These are phyloP conservation scores for Colletotrichum karsti DNA, from an alignment of 2,329 filamentous ascomycete genomes.

Conservation along the genomic window DNA sequence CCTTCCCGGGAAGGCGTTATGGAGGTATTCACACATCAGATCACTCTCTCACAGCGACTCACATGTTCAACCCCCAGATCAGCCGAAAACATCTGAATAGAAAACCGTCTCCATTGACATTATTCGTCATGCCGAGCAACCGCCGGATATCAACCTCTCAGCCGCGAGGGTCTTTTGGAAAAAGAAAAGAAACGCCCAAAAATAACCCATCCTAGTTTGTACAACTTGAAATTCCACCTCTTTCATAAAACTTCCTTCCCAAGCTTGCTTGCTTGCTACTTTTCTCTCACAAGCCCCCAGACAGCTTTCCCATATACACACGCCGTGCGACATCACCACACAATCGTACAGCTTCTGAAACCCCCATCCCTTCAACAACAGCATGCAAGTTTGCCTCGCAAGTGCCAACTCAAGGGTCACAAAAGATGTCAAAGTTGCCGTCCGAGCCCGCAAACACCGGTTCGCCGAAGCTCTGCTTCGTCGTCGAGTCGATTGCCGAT, in stretches of 20 bases:
- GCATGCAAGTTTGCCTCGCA: background rate
- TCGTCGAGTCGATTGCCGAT: constrained; percentile 37
- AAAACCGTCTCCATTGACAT: background rate
- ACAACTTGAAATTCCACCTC: background rate
- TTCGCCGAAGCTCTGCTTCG: constrained; percentile 32
- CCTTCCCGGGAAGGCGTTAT: no score
- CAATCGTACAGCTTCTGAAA: background rate
- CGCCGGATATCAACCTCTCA: constrained; percentile 13
- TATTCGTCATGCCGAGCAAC: background rate
- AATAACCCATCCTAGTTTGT: background rate
- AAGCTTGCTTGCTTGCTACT: background rate
- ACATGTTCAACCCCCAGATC: no score
- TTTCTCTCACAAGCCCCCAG: background rate
- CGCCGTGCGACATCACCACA: background rate
- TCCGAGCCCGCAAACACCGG: constrained; percentile 48
- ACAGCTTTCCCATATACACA: background rate
- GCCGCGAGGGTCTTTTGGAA: background rate
- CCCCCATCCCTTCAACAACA: background rate
- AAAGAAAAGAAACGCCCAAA: background rate
- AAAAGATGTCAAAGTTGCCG: constrained; percentile 56
- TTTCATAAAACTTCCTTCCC: background rate
- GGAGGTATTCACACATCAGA: background rate
- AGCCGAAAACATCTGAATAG: no score
- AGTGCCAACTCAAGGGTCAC: constrained; percentile 43
- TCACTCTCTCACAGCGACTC: background rate